phyloP scores from a whole-genome alignment of 345 rosid genomes.

The rapeseed (Brassica napus) region DNA sequence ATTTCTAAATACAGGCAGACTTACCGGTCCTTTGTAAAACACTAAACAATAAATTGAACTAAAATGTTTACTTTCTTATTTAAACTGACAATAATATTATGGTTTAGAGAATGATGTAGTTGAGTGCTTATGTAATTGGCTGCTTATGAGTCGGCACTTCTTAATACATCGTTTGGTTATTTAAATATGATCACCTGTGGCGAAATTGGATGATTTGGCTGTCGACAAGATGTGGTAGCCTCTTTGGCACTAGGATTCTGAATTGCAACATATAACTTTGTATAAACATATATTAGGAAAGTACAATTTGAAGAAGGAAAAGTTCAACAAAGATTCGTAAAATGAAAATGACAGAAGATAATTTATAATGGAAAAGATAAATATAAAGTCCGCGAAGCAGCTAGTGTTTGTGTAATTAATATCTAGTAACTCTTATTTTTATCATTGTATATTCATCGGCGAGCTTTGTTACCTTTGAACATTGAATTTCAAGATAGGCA shows the following conservation, averaged over 20 bases:
- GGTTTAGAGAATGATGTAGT: background rate
- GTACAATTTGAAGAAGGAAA: background rate
- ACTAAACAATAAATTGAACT: background rate
- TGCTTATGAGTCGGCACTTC: background rate
- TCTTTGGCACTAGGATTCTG: conserved; percentile 20
- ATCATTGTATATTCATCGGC: background rate
- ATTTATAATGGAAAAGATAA: background rate
- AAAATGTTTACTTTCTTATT: background rate
- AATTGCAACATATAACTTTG: background rate
- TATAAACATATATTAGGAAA: background rate
- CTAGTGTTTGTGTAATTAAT: background rate
- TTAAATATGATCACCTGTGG: background rate
- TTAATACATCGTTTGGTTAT: background rate
- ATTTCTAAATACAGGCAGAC: background rate
- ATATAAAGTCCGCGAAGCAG: background rate
- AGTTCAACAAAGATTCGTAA: background rate
- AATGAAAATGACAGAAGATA: background rate
- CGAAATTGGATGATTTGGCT: background rate
- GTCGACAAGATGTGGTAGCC: background rate
- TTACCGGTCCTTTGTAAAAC: background rate
- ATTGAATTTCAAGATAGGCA: background rate
- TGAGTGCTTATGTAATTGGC: background rate
- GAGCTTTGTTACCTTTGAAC: background rate
- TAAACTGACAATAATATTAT: background rate
- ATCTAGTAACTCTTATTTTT: background rate